Evolutionary conservation across 2,329 filamentous ascomycete genomes (phyloP), one percentile per base, ranked within the genome.

Genomic region (Ophiostoma ulmi): DNA sequence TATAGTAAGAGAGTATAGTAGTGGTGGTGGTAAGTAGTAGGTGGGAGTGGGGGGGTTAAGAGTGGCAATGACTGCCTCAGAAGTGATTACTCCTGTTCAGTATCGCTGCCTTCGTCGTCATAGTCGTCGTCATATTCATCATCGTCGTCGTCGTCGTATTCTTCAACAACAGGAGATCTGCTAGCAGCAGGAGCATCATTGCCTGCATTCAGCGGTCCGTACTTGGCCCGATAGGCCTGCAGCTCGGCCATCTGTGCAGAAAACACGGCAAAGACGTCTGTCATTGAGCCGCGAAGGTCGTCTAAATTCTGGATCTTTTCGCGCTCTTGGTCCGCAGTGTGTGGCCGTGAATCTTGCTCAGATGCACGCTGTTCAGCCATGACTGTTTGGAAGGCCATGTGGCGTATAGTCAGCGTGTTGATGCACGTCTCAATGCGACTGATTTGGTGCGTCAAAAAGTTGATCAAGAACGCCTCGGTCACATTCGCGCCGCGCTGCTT

Each of bases 361-460:
- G 26, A 2, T 14, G 63, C 63, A 17, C 63, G 61, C 63, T 65
- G 63, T 13, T 63, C 58, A 26, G 63, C 63, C 63, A 39, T 39
- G 35, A 22, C 35, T 20, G 65, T 39, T 22, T 67, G 38, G 38
- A 86, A 85, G 74, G 92, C 87, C 79, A 96, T 86, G 79, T 97
- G 90, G 67, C 94, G 90, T 76, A 97, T 83, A 14, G 88, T 83
- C 68, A 97, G 85, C 0, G 92, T 93, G 41, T 90, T 91, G 75
- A 94, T 86, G 77, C 92, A 95, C 69, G 92, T 90, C 93, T 99
- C 95, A 78, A 99, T 96, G 77, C 95, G 88, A 78, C 91, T 94
- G 75, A 99, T 91, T 84, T 97, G 93, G 78, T 98, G 94, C 78
- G 97, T 94, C 79, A 98, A 86, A 77, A 99, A 93, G 77, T 92